These are phyloP conservation scores for Cystobasidium pallidum DNA, from an alignment of 1,284 basidiomycete genomes.

Conservation along the genomic window DNA sequence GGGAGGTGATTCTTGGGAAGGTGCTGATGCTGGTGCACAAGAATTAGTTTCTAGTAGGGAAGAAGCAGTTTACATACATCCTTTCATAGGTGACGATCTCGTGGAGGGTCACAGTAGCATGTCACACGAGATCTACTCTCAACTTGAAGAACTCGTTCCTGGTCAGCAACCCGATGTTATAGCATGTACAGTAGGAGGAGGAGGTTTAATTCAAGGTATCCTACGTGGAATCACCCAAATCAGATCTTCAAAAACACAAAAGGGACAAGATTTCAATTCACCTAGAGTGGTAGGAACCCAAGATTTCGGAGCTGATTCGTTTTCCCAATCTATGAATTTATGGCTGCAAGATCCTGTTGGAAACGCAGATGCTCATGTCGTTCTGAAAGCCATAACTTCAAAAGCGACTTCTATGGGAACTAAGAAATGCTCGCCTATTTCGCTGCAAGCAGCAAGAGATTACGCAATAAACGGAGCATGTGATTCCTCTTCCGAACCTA, in stretches of 20 bases:
- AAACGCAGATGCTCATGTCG: constrained; percentile 27
- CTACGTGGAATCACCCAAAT: constrained; percentile 21
- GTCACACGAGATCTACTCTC: constrained; percentile 49
- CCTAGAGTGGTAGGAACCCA: constrained; percentile 29
- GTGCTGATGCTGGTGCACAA: constrained; percentile 25
- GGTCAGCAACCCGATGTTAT: constrained; percentile 46
- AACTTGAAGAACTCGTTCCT: constrained; percentile 44
- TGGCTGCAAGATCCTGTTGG: constrained; percentile 25
- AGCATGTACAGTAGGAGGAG: constrained; percentile 50
- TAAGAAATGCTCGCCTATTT: constrained; percentile 27
- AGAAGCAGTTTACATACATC: constrained; percentile 52
- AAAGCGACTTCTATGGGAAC: constrained; percentile 42
- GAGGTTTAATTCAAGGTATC: constrained; percentile 51
- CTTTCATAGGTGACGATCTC: constrained; percentile 53
- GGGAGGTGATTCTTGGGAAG: constrained; percentile 45
- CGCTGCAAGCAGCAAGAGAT: constrained; percentile 17
- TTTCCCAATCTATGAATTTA: constrained; percentile 37
- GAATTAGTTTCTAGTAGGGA: constrained; percentile 11
- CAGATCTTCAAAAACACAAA: neutral
- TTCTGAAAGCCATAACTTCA: constrained; percentile 32
- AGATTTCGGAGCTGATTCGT: constrained; percentile 39
- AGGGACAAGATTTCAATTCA: neutral
- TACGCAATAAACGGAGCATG: constrained; percentile 19
- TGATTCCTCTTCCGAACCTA: too few relatives aligned
- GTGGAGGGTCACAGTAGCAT: constrained; percentile 52